Percentiles rank a stretch among this genome's conserved stretches.
Evolutionary conservation across 495 filamentous ascomycete species (phyloP).

Genomic region (Beverwykella pulmonaria): DNA sequence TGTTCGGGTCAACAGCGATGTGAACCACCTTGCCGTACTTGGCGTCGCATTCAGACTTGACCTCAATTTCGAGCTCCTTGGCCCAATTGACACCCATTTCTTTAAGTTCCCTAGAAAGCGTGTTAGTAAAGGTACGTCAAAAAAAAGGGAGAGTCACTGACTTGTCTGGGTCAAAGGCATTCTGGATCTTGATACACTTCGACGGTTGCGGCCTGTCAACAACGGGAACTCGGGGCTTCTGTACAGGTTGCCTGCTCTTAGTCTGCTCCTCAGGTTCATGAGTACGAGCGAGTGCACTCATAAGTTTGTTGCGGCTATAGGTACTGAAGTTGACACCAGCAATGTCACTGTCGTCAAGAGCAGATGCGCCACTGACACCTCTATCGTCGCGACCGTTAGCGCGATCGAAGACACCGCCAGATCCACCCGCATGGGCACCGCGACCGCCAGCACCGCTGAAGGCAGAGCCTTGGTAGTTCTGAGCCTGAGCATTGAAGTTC

Average conservation of each 20-base stretch:
- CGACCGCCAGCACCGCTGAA: conserved; percentile 92
- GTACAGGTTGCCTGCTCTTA: conserved; percentile 65
- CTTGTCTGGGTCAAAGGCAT: conserved; percentile 93
- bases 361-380: conserved; percentile 84
- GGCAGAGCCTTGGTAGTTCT: conserved; percentile 86
- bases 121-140: conserved; percentile 50
- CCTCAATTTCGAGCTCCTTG: conserved; percentile 92
- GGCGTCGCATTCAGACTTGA: conserved; percentile 86
- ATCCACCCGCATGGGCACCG: conserved; percentile 78
- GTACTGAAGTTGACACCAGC: conserved; percentile 99
- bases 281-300: conserved; percentile 97
- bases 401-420: conserved; percentile 81
- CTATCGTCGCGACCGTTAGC: conserved; percentile 92
- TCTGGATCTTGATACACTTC: conserved; percentile 92
- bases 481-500: conserved; percentile 81
- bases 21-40: conserved; percentile 99
- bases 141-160: conserved; percentile 55
- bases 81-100: conserved; percentile 87
- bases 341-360: conserved; percentile 96
- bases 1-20: conserved; percentile 92
- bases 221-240: conserved; percentile 77
- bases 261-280: conserved; percentile 75
- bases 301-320: conserved; percentile 92
- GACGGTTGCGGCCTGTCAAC: conserved; percentile 75
- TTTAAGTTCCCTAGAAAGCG: conserved; percentile 14